phyloP scores from a whole-genome alignment of 2,329 filamentous ascomycete species.

The Bipolaris bicolor region DNA sequence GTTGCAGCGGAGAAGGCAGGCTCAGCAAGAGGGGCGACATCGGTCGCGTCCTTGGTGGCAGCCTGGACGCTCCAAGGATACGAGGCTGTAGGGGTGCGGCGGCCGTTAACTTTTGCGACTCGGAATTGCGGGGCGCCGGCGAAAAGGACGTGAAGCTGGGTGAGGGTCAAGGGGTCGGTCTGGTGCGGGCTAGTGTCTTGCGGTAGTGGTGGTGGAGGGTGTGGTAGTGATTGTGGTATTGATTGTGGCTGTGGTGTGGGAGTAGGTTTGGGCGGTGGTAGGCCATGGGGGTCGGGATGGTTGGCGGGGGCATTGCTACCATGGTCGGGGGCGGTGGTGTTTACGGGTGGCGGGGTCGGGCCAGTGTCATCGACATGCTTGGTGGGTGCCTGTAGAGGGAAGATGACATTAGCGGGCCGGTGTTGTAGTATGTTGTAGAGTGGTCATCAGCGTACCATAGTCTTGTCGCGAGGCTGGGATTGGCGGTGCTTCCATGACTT shows the following conservation, averaged over 20 bases:
- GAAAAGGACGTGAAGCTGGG: conserved; percentile 72
- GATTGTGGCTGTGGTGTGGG: no score
- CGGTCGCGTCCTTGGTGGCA: conserved; percentile 67
- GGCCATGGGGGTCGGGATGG: conserved; percentile 12
- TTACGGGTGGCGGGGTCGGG: conserved; percentile 11
- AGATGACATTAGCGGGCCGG: conserved; percentile 26
- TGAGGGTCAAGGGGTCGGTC: conserved; percentile 44
- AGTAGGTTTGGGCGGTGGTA: conserved; percentile 15
- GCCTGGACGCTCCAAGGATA: conserved; percentile 70
- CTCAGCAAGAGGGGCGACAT: conserved; percentile 49
- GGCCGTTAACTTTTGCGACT: conserved; percentile 63
- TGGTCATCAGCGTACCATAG: conserved; percentile 25
- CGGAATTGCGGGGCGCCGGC: conserved; percentile 78
- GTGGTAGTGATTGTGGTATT: background rate
- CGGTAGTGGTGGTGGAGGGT: conserved; percentile 20
- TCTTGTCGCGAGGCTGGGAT: conserved; percentile 22
- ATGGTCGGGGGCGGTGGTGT: conserved; percentile 22
- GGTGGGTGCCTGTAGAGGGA: conserved; percentile 24
- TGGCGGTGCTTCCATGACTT: conserved; percentile 33
- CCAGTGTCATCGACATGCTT: conserved; percentile 12
- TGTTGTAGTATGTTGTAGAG: background rate
- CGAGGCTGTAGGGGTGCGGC: conserved; percentile 68
- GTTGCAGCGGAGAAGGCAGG: conserved; percentile 48
- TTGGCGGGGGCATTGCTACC: conserved; percentile 16
- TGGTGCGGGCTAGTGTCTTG: conserved; percentile 14